Evolutionary conservation across 805 yeast genomes (phyloP).

Genomic region (Teunomyces panamensis): DNA sequence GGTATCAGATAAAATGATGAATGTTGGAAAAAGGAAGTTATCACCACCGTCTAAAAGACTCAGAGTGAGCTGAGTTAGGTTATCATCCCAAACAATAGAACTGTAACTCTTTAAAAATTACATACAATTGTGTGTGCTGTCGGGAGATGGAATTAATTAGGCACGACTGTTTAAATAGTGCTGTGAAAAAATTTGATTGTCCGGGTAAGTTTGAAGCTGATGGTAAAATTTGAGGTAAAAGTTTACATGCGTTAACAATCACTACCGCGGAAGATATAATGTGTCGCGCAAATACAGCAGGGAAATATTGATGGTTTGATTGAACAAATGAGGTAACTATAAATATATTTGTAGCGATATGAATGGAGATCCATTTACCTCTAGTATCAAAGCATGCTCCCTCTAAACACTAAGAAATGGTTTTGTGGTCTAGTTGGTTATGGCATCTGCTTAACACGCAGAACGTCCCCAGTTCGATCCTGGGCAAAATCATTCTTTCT

Average conservation of each 20-base stretch:
- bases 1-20: constrained; percentile 32
- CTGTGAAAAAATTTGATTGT: background rate
- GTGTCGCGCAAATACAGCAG: no score
- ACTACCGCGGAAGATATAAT: no score
- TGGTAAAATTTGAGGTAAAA: background rate
- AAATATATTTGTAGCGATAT: background rate
- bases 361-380: no score
- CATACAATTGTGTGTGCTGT: constrained; percentile 6
- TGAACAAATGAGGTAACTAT: background rate
- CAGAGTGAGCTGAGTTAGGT: constrained; percentile 59
- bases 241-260: background rate
- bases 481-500: constrained; percentile 85
- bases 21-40: constrained; percentile 49
- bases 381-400: no score
- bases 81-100: constrained; percentile 43
- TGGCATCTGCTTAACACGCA: constrained; percentile 99
- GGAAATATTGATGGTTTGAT: no score
- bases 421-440: constrained; percentile 99
- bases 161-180: background rate
- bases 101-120: background rate
- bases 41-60: constrained; percentile 47
- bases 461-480: constrained; percentile 99
- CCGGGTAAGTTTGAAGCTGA: background rate
- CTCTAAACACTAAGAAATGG: constrained; percentile 35
- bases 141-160: no score